These are phyloP conservation scores for Schizosaccharomyces pombe DNA, from an alignment of 805 yeast species.

Conservation along the genomic window DNA sequence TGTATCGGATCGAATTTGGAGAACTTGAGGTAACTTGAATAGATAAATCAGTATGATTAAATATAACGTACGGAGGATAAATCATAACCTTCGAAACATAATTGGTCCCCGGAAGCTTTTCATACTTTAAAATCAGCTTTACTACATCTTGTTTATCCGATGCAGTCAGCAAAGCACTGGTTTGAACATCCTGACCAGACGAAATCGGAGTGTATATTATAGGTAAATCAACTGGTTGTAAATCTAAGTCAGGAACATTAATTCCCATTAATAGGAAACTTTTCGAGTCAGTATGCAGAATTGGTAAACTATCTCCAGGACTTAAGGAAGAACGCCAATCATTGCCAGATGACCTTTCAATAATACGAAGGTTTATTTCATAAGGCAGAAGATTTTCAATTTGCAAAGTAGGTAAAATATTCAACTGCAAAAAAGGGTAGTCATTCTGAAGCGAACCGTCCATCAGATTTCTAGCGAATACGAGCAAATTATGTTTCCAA, in stretches of 20 bases:
- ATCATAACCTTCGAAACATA: background rate
- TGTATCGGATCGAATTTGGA: background rate
- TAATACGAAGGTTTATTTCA: slow-evolving; percentile 32
- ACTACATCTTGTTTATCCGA: background rate
- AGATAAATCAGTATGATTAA: background rate
- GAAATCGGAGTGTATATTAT: background rate
- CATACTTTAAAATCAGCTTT: background rate
- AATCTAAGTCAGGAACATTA: background rate
- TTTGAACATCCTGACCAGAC: background rate
- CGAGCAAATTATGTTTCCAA: slow-evolving; percentile 40
- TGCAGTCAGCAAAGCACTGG: background rate
- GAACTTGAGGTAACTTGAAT: background rate
- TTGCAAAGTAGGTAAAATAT: slow-evolving; percentile 65
- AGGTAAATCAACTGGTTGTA: background rate
- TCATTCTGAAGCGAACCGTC: slow-evolving; percentile 31
- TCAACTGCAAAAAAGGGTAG: slow-evolving; percentile 65
- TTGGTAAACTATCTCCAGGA: background rate
- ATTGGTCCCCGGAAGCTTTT: background rate
- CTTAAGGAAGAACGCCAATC: background rate
- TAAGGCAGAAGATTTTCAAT: slow-evolving; percentile 69
- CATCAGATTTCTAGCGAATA: slow-evolving; percentile 32
- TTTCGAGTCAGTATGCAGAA: background rate
- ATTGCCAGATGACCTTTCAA: background rate
- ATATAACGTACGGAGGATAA: background rate
- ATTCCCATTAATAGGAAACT: background rate